A percentile compares a stretch with the other conserved stretches of the same genome.
These are phyloP conservation scores for Pythium plurisporium DNA, from an alignment of 352 stramenopile genomes.

Conservation along the genomic window DNA sequence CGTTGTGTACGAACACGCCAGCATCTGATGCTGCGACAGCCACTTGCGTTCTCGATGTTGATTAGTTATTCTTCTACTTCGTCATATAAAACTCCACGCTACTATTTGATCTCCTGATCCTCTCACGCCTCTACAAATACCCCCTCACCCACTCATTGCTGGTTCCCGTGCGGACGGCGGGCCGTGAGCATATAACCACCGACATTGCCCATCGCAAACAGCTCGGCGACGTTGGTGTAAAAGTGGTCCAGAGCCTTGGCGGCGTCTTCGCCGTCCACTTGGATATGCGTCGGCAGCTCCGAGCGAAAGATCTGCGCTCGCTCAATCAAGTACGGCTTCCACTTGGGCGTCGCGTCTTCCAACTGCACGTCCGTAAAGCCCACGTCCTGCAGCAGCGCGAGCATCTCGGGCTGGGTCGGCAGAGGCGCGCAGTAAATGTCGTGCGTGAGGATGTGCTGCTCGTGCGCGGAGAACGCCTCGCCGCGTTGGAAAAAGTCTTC, in stretches of 20 bases:
- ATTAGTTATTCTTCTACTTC: no score
- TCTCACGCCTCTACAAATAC: no score
- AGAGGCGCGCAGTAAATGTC: conserved; percentile 69
- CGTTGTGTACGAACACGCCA: not conserved
- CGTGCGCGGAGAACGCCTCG: conserved; percentile 35
- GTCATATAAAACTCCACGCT: no score
- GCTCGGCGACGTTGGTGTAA: conserved; percentile 47
- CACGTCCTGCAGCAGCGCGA: conserved; percentile 29
- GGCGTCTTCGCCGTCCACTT: conserved; percentile 45
- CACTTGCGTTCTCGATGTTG: no score
- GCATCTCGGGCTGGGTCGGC: conserved; percentile 35
- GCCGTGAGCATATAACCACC: conserved; percentile 57
- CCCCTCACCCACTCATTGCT: not conserved
- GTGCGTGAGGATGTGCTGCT: conserved; percentile 37
- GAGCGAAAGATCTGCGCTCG: conserved; percentile 41
- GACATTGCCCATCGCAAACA: conserved; percentile 58
- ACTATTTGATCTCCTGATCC: no score
- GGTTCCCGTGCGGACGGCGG: conserved; percentile 9
- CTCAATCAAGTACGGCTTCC: conserved; percentile 48
- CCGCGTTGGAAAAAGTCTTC: conserved; percentile 73
- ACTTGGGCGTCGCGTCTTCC: conserved; percentile 61
- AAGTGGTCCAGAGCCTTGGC: conserved; percentile 67
- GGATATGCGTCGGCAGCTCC: conserved; percentile 42
- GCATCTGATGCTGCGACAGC: not conserved
- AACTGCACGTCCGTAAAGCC: conserved; percentile 59